These are phyloP conservation scores for Termitomyces sp. DNA, from an alignment of 768 basidiomycete species.

Conservation along the genomic window DNA sequence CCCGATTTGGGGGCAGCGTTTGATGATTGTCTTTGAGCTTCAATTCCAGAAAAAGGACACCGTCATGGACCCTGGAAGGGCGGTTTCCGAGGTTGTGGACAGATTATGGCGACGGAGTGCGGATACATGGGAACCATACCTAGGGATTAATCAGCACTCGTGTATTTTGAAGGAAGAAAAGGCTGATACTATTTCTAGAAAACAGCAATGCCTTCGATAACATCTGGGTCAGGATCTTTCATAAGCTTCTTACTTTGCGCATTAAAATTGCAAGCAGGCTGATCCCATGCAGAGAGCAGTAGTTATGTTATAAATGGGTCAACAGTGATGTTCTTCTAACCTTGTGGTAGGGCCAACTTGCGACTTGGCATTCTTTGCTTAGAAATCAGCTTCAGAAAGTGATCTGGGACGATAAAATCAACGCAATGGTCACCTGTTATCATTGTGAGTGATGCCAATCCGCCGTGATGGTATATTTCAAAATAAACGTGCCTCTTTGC, in stretches of 20 bases:
- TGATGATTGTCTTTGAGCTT: background rate
- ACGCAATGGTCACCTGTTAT: slow-evolving; percentile 20
- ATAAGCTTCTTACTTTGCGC: background rate
- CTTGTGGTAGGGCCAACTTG: slow-evolving; percentile 16
- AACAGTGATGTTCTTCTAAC: background rate
- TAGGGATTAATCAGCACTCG: background rate
- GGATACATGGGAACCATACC: background rate
- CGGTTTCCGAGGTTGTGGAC: background rate
- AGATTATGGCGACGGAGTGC: background rate
- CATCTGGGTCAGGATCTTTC: background rate
- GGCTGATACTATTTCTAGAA: background rate
- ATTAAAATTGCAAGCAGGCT: background rate
- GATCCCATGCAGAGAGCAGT: no score
- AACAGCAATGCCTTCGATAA: background rate
- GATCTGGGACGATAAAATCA: background rate
- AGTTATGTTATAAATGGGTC: background rate
- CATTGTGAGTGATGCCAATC: background rate
- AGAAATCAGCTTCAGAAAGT: background rate
- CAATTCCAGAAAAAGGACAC: background rate
- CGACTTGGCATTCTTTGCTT: slow-evolving; percentile 20
- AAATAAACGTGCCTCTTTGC: slow-evolving; percentile 19
- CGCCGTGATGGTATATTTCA: background rate
- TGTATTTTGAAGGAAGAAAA: background rate
- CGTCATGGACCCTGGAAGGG: background rate
- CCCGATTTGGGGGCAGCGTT: background rate